Evolutionary conservation across 306 rosid genomes (phyloP).

Genomic region (Citrullus mucosospermus): DNA sequence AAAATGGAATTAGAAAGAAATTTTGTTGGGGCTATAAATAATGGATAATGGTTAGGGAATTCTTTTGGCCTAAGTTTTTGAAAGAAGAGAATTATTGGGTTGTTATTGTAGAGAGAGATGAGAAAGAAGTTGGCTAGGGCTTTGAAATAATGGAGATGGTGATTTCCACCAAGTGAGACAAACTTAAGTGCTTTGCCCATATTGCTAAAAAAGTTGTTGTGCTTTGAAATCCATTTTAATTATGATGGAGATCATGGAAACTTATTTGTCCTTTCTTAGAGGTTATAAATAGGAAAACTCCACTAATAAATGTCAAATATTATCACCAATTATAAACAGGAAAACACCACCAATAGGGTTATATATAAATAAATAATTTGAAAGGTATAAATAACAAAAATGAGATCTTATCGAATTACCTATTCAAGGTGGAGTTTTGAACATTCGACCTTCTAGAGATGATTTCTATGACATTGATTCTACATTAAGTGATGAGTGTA

Average conservation of each 20-base stretch:
- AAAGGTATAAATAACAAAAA: too few relatives aligned
- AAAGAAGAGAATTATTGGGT: conserved; percentile 8
- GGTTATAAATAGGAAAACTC: neutral
- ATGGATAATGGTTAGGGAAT: neutral
- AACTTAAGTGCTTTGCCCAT: conserved; percentile 33
- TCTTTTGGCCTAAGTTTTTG: neutral
- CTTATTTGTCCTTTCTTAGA: neutral
- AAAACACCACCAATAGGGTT: neutral
- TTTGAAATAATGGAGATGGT: conserved; percentile 20
- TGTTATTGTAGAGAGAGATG: conserved; percentile 30
- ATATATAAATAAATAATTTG: too few relatives aligned
- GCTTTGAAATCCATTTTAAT: neutral
- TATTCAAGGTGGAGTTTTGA: too few relatives aligned
- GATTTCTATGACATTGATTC: too few relatives aligned
- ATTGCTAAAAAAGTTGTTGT: neutral
- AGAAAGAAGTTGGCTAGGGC: neutral
- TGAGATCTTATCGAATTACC: too few relatives aligned
- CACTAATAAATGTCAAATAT: neutral
- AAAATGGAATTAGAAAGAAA: neutral
- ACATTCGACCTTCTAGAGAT: too few relatives aligned
- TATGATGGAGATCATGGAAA: neutral
- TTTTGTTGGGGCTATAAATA: neutral
- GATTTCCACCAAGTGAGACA: conserved; percentile 29
- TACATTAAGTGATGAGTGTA: too few relatives aligned
- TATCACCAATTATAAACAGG: neutral